Evolutionary conservation across 352 stramenopile species (phyloP).

Genomic region (Phytopythium litorale): DNA sequence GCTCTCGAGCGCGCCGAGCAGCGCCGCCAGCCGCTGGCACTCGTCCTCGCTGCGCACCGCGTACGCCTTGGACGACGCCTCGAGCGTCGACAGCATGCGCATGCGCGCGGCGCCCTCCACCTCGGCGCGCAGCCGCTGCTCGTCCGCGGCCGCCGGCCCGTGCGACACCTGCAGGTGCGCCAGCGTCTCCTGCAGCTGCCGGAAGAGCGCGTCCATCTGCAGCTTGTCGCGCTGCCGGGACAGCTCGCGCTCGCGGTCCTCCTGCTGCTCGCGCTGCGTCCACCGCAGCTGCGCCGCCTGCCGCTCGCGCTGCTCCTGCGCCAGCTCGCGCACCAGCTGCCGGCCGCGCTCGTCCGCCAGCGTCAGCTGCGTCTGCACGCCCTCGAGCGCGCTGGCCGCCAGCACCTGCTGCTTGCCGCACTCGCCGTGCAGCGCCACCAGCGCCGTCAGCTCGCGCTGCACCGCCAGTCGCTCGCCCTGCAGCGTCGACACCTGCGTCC

Average conservation of each 20-base stretch:
- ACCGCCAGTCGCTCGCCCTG: slow-evolving; percentile 11
- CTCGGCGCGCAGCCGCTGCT: slow-evolving; percentile 29
- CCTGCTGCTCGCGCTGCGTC: slow-evolving; percentile 26
- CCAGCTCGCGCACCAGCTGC: slow-evolving; percentile 17
- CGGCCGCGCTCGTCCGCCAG: slow-evolving; percentile 26
- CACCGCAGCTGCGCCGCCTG: slow-evolving; percentile 25
- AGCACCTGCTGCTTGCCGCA: slow-evolving; percentile 21
- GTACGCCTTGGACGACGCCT: slow-evolving; percentile 47
- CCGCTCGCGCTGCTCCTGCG: slow-evolving; percentile 22
- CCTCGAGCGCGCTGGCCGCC: slow-evolving; percentile 24
- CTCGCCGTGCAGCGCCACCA: slow-evolving; percentile 20
- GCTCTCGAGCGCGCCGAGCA: slow-evolving; percentile 48
- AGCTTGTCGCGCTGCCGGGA: slow-evolving; percentile 34
- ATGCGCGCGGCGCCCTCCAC: slow-evolving; percentile 50
- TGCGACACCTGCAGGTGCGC: slow-evolving; percentile 45
- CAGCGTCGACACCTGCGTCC: slow-evolving; percentile 13
- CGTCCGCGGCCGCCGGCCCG: slow-evolving; percentile 27
- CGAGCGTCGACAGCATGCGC: slow-evolving; percentile 60
- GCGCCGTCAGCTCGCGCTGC: slow-evolving; percentile 12
- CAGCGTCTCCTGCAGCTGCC: slow-evolving; percentile 54
- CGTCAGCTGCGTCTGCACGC: slow-evolving; percentile 21
- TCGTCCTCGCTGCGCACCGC: slow-evolving; percentile 59
- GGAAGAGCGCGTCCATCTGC: slow-evolving; percentile 42
- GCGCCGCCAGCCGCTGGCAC: slow-evolving; percentile 42
- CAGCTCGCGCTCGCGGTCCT: slow-evolving; percentile 33